Conservation (phyloP, 2,329 filamentous ascomycete species). For the Aspergillus piperis region DNA sequence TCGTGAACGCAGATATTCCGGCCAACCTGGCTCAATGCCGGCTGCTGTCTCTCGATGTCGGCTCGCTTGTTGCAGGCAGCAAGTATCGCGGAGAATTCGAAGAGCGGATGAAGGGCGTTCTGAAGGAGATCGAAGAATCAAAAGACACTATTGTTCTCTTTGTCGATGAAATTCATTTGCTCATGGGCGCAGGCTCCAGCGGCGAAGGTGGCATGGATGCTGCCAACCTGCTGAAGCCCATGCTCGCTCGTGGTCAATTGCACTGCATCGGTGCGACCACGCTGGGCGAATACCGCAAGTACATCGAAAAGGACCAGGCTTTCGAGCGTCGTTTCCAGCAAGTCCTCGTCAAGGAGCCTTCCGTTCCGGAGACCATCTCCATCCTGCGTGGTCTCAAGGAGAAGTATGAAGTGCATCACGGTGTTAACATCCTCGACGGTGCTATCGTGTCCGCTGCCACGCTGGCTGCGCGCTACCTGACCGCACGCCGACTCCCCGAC, state of each 20-base stretch:
- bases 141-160: constrained; percentile 98
- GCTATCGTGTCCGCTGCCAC: constrained; percentile 91
- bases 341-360: constrained; percentile 92
- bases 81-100: constrained; percentile 99
- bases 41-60: constrained; percentile 91
- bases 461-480: constrained; percentile 90
- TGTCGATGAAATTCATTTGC: constrained; percentile 96
- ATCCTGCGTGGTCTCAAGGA: constrained; percentile 98
- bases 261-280: constrained; percentile 99
- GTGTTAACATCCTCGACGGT: constrained; percentile 92
- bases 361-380: constrained; percentile 85
- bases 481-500: constrained; percentile 84
- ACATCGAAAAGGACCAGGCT: constrained; percentile 97
- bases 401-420: constrained; percentile 96
- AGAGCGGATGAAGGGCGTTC: constrained; percentile 97
- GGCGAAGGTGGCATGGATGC: constrained; percentile 99
- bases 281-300: constrained; percentile 92
- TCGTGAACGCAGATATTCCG: constrained; percentile 94
- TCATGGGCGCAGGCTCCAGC: constrained; percentile 94
- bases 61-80: constrained; percentile 91
- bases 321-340: constrained; percentile 99
- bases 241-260: constrained; percentile 93
- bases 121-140: constrained; percentile 93
- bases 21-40: constrained; percentile 93
- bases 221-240: constrained; percentile 94